Evolutionary conservation across 148 eudicot species (phyloP).

Genomic region (Rhododendron mucronatum): DNA sequence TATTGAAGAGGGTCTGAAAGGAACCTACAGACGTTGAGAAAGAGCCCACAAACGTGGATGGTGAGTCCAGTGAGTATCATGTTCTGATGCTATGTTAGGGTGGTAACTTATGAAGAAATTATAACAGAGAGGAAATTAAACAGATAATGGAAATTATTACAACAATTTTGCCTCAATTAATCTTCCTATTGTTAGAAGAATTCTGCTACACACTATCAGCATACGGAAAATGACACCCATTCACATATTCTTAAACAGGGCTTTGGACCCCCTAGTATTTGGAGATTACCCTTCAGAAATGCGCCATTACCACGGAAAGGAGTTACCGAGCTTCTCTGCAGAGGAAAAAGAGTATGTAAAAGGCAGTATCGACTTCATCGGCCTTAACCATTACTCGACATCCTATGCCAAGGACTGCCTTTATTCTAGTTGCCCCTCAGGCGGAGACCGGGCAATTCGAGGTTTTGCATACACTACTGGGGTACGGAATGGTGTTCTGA

Average conservation of each 20-base stretch:
- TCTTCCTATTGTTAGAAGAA: no score
- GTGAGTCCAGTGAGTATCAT: no score
- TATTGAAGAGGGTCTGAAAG: background rate
- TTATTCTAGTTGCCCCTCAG: conserved; percentile 25
- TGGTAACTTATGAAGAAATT: no score
- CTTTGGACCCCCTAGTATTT: conserved; percentile 59
- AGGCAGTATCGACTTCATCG: conserved; percentile 67
- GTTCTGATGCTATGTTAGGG: no score
- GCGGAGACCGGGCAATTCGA: conserved; percentile 37
- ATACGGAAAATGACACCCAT: background rate
- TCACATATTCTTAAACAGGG: conserved; percentile 25
- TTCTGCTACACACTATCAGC: background rate
- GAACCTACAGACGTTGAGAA: background rate
- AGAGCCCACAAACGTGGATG: no score
- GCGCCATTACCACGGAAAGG: conserved; percentile 39
- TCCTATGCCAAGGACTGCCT: conserved; percentile 59
- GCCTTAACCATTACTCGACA: conserved; percentile 73
- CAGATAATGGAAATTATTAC: no score
- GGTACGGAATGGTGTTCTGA: conserved; percentile 44
- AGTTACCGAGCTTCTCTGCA: conserved; percentile 49
- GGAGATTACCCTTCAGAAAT: conserved; percentile 79
- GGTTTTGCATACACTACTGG: conserved; percentile 35
- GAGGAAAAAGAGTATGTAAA: conserved; percentile 43
- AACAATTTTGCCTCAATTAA: no score
- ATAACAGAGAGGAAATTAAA: no score